Percentiles rank a stretch among this genome's conserved stretches.
phyloP scores from a whole-genome alignment of 2,329 filamentous ascomycete genomes.

The Colletotrichum salicis region DNA sequence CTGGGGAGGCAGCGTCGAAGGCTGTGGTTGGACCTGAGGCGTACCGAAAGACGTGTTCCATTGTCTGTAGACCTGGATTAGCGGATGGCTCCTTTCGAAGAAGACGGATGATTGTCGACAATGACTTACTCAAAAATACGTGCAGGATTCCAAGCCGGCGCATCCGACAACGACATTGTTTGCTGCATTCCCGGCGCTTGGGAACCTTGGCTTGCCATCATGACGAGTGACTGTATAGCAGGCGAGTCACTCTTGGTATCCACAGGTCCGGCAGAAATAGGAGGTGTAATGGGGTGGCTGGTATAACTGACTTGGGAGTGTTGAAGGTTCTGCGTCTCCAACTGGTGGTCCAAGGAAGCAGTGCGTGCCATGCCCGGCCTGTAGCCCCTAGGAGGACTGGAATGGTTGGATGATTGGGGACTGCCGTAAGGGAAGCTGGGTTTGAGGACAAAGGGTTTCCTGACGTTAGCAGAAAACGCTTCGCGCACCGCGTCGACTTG shows the following conservation, averaged over 20 bases:
- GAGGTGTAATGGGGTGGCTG: conserved; percentile 81
- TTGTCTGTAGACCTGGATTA: conserved; percentile 67
- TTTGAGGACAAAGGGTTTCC: conserved; percentile 89
- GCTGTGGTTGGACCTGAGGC: conserved; percentile 60
- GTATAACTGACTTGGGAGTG: conserved; percentile 73
- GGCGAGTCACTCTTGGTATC: conserved; percentile 83
- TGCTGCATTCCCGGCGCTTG: conserved; percentile 63
- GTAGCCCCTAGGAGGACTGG: conserved; percentile 70
- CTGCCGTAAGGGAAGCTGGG: conserved; percentile 88
- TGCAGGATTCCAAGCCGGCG: conserved; percentile 82
- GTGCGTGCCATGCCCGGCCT: conserved; percentile 57
- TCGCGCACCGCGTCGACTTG: conserved; percentile 90
- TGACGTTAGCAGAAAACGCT: conserved; percentile 88
- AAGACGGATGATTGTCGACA: neutral
- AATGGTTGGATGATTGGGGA: conserved; percentile 71
- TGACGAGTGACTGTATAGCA: conserved; percentile 75
- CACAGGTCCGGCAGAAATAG: conserved; percentile 77
- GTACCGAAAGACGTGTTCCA: conserved; percentile 96
- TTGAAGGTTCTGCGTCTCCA: conserved; percentile 63
- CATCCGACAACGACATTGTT: conserved; percentile 70
- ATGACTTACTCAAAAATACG: conserved; percentile 86
- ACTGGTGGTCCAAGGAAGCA: conserved; percentile 64
- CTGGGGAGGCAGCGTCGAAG: conserved; percentile 55
- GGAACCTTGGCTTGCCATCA: conserved; percentile 72
- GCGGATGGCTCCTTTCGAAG: neutral